Evolutionary conservation across 495 filamentous ascomycete genomes (phyloP), one percentile per base, ranked within the genome.

Genomic region (Hypoxylon lenormandii): DNA sequence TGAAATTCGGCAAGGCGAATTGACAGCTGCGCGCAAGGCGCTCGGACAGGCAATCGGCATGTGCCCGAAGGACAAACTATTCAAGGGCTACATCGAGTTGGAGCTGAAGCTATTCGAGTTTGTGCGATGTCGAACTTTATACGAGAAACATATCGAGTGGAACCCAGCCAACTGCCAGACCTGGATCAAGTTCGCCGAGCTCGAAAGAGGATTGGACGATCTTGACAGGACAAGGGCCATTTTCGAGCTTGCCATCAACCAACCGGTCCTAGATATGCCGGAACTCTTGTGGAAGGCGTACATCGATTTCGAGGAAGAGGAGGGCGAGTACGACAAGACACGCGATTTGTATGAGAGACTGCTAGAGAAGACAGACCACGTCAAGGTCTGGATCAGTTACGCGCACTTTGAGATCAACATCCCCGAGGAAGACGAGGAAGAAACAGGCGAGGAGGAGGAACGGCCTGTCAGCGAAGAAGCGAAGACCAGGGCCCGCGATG

Each of bases 351-450:
- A 98, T 80, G 95, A 98, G 80, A 87, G 95, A 21, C 83, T 98
- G 19, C 84, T 98, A 36, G 81, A 92, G 75, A 97, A 94, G 88
- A 96, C 96, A 15, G 90, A 92, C 75, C 96, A 98, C 74, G 92
- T 97, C 82, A 97, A 97, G 84, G 95, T 98, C 53, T 98, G 95
- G 95, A 97, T 93, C 81, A 91, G 88, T 75, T 98, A 94, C 79
- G 96, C 95, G 12, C 91, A 93, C 72, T 98, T 98, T 77, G 95
- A 98, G 78, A 91, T 97, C 82, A 94, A 94, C 70, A 86, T 94
- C 0, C 88, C 87, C 38, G 92, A 90, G 28, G 82, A 83, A 6
- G 89, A 88, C 36, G 81, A 80, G 51, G 80, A 71, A 30, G 81
- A 78, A 21, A 68, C 58, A 13, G 89, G 86, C 36, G 77, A 74